A percentile compares a stretch with the other conserved stretches of the same genome.
phyloP scores from a whole-genome alignment of 768 basidiomycete species.

The Termitomyces sp. region DNA sequence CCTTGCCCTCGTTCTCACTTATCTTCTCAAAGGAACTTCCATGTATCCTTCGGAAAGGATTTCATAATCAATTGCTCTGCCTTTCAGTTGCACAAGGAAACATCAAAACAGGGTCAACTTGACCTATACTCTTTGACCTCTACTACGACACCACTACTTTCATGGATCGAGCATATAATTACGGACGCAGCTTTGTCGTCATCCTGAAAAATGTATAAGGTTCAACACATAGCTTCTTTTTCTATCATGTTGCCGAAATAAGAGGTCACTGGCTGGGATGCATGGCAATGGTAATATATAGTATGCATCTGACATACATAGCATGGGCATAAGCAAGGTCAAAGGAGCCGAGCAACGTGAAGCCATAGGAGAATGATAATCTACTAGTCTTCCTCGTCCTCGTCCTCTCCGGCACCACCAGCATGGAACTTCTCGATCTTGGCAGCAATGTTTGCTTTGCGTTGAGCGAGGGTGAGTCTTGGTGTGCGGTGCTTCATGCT shows the following conservation, averaged over 20 bases:
- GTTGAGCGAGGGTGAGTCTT: slow-evolving; percentile 73
- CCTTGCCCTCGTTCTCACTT: not conserved
- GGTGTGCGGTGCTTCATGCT: slow-evolving; percentile 58
- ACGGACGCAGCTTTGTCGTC: slow-evolving; percentile 25
- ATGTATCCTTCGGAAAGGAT: slow-evolving; percentile 45
- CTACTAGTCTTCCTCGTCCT: slow-evolving; percentile 61
- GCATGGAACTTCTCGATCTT: slow-evolving; percentile 92
- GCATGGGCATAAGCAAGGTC: not conserved
- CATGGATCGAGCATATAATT: slow-evolving; percentile 53
- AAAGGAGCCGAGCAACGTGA: not conserved
- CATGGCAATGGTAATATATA: not conserved
- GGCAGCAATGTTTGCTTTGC: slow-evolving; percentile 71
- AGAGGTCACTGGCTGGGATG: not conserved
- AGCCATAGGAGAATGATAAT: slow-evolving; percentile 11
- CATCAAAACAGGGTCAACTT: slow-evolving; percentile 32
- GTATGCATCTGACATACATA: slow-evolving; percentile 7
- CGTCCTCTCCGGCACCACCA: slow-evolving; percentile 49
- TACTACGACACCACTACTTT: slow-evolving; percentile 31
- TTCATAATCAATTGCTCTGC: slow-evolving; percentile 54
- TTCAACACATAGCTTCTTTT: not conserved
- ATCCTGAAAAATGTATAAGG: not conserved
- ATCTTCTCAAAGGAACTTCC: slow-evolving; percentile 49
- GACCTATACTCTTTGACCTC: slow-evolving; percentile 33
- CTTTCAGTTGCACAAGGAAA: slow-evolving; percentile 41
- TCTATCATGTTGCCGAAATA: slow-evolving; percentile 2